Conservation (phyloP, 1,284 basidiomycete genomes). For the Coniferiporia weirii region DNA sequence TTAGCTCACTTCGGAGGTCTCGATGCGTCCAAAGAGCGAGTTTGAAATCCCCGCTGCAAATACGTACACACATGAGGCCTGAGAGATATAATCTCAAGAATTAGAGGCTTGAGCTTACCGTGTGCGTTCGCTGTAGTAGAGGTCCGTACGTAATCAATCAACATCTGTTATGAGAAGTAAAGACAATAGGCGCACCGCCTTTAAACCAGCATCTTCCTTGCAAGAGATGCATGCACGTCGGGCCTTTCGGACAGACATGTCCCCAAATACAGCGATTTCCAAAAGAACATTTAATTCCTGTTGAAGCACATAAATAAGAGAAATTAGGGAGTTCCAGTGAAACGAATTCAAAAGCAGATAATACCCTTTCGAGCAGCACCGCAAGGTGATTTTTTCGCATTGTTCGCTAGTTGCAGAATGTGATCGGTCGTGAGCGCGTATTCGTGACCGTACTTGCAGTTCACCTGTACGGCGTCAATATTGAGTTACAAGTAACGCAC, state of each 20-base stretch:
- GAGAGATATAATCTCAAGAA: neutral
- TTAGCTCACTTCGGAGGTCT: neutral
- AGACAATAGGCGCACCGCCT: conserved; percentile 46
- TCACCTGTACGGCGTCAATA: conserved; percentile 36
- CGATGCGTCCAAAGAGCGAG: neutral
- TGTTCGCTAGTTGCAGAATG: conserved; percentile 54
- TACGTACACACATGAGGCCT: neutral
- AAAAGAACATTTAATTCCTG: conserved; percentile 65
- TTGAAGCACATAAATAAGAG: neutral
- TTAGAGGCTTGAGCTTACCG: neutral
- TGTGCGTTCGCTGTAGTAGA: neutral
- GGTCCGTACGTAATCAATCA: neutral
- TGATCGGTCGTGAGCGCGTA: conserved; percentile 66
- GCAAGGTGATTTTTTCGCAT: conserved; percentile 77
- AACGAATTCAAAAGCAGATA: conserved; percentile 6
- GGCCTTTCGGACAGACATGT: conserved; percentile 74
- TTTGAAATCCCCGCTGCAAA: neutral
- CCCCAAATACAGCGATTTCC: conserved; percentile 74
- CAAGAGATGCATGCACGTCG: conserved; percentile 38
- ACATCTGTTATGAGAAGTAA: neutral
- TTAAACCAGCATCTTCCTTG: conserved; percentile 80
- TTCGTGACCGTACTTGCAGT: conserved; percentile 77
- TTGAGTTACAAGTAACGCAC: neutral
- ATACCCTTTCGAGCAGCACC: conserved; percentile 72
- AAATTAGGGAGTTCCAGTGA: neutral